Evolutionary conservation across 1,139 yeast genomes (phyloP), one percentile per base, ranked within the genome.

Genomic region (Suhomyces panamericanus): DNA sequence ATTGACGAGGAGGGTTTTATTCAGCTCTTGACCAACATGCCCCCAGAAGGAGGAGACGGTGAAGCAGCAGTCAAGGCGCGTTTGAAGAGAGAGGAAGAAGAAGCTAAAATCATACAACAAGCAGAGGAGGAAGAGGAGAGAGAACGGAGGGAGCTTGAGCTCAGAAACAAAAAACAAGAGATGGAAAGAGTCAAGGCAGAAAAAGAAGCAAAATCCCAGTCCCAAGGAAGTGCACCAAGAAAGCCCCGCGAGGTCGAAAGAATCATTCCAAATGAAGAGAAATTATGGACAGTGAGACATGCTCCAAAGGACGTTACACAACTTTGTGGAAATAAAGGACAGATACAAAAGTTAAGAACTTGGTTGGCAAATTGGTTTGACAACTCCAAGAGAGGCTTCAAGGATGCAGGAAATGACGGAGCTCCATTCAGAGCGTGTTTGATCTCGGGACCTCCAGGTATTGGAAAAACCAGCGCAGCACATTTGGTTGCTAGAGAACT

Each of bases 281-380:
- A 81, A 55, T 70, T 95, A 48, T 95, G 99, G 99, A 93, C 99
- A 0, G 85, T 82, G 3, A 89, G 84, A 62, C 88, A 93, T 65
- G 98, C 99, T 0, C 99, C 99, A 6, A 77, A 80, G 1, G 75
- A 74, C 35, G 52, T 85, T 40, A 72, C 71, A 33, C 97, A 93
- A 53, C 81, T 93, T 32, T 90, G 97, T 67, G 99, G 99, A 47
- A 93, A 93, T 63, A 89, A 88, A 60, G 81, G 87, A 1, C 81
- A 82, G 43, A 83, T 95, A 4, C 70, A 72, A 32, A 81, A 81
- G 58, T 71, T 93, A 40, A 72, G 75, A 33, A 72, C 63, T 30
- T 93, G 99, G 99, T 73, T 93, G 20, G 65, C 66, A n/a, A 77
- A 80, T 55, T 93, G 98, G 97, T 81, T 80, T 47, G 67, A 67